A percentile compares a stretch with the other conserved stretches of the same genome.
Evolutionary conservation across 2,329 filamentous ascomycete species (phyloP).

Genomic region (Ascocoryne sarcoides): DNA sequence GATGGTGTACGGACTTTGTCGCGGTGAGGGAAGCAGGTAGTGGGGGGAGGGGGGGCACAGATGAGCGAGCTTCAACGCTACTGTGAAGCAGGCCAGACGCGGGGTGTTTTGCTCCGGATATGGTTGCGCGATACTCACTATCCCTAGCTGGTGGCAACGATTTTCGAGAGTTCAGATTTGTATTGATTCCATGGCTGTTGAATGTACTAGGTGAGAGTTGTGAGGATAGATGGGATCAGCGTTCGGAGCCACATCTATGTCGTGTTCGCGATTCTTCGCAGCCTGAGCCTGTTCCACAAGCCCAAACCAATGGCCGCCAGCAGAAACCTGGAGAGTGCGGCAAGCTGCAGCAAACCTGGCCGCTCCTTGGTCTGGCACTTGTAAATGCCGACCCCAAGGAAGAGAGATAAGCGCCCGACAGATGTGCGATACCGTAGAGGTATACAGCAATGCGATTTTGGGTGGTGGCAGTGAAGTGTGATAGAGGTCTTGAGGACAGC

Average conservation of each 20-base stretch:
- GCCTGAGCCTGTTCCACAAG: neutral
- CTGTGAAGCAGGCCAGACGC: neutral
- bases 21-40: neutral
- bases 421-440: too few relatives aligned
- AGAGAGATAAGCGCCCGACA: slow-evolving; percentile 14
- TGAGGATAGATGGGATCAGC: neutral
- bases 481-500: neutral
- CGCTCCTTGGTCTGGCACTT: slow-evolving; percentile 10
- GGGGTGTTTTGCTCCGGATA: neutral
- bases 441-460: too few relatives aligned
- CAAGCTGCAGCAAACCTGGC: slow-evolving; percentile 12
- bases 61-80: neutral
- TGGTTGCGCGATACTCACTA: neutral
- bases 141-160: neutral
- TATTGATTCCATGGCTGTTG: neutral
- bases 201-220: neutral
- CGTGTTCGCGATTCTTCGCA: slow-evolving; percentile 6
- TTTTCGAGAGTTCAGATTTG: neutral
- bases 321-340: slow-evolving; percentile 2
- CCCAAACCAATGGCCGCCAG: slow-evolving; percentile 9
- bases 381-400: slow-evolving; percentile 3
- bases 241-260: neutral
- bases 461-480: too few relatives aligned
- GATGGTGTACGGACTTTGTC: neutral
- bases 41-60: neutral